Evolutionary conservation across 768 basidiomycete species (phyloP).

Genomic region (Cytidiella melzeri): DNA sequence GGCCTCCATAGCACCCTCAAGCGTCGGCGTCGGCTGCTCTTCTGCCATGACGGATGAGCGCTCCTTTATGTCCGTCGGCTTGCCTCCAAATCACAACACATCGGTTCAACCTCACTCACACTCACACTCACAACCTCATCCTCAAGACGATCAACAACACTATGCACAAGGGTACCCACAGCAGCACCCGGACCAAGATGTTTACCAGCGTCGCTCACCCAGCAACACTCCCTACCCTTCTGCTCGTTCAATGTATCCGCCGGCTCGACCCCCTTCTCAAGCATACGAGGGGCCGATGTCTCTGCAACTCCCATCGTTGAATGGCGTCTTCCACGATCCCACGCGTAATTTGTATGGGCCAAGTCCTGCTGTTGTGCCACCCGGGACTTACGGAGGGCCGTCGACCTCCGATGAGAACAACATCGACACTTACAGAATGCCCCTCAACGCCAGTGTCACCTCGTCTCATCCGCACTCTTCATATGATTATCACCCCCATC

Average conservation of each 20-base stretch:
- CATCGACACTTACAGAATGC: neutral
- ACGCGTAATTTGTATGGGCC: neutral
- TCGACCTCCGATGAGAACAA: neutral
- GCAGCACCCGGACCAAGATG: neutral
- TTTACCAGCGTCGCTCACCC: neutral
- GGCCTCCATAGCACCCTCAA: slow-evolving; percentile 1
- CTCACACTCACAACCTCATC: slow-evolving; percentile 1
- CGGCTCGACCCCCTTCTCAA: neutral
- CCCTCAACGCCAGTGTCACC: neutral
- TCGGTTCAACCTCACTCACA: neutral
- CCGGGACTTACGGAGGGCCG: slow-evolving; percentile 1
- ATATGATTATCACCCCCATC: neutral
- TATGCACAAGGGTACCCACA: neutral
- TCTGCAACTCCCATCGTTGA: neutral
- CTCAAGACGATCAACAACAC: neutral
- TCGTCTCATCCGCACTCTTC: neutral
- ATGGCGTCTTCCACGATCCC: neutral
- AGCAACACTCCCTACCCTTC: neutral
- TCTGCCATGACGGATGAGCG: slow-evolving; percentile 14
- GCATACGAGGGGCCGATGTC: neutral
- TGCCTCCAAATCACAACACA: neutral
- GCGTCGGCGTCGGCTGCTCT: slow-evolving; percentile 11
- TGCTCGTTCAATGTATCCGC: neutral
- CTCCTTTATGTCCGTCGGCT: slow-evolving; percentile 9
- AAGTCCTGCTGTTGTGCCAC: neutral